These are phyloP conservation scores for Sordariomycetes sp. DNA, from an alignment of 2,329 filamentous ascomycete genomes.

Conservation along the genomic window DNA sequence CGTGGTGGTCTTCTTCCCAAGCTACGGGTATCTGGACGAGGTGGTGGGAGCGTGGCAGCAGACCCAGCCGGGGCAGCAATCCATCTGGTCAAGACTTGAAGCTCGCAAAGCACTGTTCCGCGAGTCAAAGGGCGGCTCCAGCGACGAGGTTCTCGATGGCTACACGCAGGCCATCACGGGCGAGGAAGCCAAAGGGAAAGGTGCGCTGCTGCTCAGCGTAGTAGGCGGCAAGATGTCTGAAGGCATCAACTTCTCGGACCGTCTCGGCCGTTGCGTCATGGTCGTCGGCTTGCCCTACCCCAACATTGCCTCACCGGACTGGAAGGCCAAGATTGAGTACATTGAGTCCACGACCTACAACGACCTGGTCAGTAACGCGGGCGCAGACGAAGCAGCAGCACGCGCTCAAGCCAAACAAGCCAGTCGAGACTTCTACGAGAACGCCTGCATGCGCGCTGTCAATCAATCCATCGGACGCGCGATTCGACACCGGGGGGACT, in stretches of 20 bases:
- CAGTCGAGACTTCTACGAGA: slow-evolving; percentile 79
- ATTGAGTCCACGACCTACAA: slow-evolving; percentile 54
- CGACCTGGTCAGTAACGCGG: slow-evolving; percentile 17
- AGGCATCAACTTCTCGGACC: slow-evolving; percentile 96
- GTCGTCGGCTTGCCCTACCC: slow-evolving; percentile 92
- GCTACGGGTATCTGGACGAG: slow-evolving; percentile 79
- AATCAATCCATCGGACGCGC: slow-evolving; percentile 94
- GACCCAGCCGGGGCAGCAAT: slow-evolving; percentile 14
- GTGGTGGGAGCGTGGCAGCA: slow-evolving; percentile 57
- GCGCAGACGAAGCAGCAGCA: slow-evolving; percentile 14
- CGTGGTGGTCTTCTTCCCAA: slow-evolving; percentile 90
- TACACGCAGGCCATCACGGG: slow-evolving; percentile 63
- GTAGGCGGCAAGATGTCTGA: slow-evolving; percentile 93
- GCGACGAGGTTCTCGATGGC: slow-evolving; percentile 61
- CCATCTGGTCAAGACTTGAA: slow-evolving; percentile 50
- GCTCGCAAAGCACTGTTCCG: slow-evolving; percentile 54
- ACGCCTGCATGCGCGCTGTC: slow-evolving; percentile 91
- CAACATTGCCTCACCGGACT: slow-evolving; percentile 80
- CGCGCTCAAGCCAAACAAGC: slow-evolving; percentile 37
- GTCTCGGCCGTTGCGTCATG: slow-evolving; percentile 77
- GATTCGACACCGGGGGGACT: slow-evolving; percentile 81
- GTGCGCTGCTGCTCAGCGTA: slow-evolving; percentile 79
- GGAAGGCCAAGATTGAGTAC: slow-evolving; percentile 86
- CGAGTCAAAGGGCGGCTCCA: slow-evolving; percentile 43
- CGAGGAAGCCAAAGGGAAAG: slow-evolving; percentile 29